Evolutionary conservation across 441 rosid genomes (phyloP).

Genomic region (Croton laevigatus): DNA sequence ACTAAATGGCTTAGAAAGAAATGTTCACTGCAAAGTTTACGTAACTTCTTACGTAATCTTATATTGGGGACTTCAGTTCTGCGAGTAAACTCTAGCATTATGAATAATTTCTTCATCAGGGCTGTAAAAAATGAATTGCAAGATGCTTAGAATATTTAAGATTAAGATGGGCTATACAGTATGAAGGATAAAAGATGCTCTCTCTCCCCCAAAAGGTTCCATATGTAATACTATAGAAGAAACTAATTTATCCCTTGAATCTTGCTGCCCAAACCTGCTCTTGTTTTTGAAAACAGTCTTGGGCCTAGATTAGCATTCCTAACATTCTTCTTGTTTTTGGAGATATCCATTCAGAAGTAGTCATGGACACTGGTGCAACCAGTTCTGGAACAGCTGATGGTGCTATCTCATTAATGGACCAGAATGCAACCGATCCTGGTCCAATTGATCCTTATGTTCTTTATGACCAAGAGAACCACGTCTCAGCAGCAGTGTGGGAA

Average conservation of each 20-base stretch:
- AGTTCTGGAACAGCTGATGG: slow-evolving; percentile 22
- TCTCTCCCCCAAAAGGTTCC: no score
- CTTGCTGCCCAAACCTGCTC: no score
- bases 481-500: slow-evolving; percentile 53
- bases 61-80: background rate
- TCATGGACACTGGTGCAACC: slow-evolving; percentile 20
- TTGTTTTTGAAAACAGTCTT: no score
- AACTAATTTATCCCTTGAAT: no score
- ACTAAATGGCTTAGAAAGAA: background rate
- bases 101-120: background rate
- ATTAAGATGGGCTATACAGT: background rate
- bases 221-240: no score
- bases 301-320: background rate
- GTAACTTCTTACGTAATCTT: background rate
- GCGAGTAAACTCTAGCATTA: background rate
- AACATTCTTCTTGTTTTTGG: background rate
- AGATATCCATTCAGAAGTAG: slow-evolving; percentile 4
- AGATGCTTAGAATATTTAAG: background rate
- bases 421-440: slow-evolving; percentile 21
- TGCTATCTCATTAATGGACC: slow-evolving; percentile 17
- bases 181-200: no score
- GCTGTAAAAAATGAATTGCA: background rate
- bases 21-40: background rate
- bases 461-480: slow-evolving; percentile 57
- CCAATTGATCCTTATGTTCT: slow-evolving; percentile 38